Conservation (phyloP, 352 stramenopile genomes). For the Pythium insidiosum region DNA sequence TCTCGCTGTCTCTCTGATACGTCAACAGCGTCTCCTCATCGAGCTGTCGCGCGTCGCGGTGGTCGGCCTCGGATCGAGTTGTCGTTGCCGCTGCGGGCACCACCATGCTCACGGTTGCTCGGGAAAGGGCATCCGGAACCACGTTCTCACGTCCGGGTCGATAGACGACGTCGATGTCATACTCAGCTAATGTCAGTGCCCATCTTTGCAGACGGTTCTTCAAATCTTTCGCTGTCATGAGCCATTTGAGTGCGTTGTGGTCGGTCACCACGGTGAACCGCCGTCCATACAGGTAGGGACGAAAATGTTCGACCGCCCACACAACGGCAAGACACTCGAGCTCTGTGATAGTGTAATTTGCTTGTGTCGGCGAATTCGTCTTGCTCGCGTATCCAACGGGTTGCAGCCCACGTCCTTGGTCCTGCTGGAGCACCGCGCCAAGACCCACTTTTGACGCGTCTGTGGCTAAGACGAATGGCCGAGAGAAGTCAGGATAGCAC, state of each 20-base stretch:
- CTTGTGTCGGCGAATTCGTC: conserved; percentile 8
- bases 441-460: conserved; percentile 14
- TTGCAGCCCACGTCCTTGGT: conserved; percentile 4
- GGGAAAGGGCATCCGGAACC: background rate
- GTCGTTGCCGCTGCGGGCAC: too few species aligned
- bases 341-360: conserved; percentile 16
- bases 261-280: conserved; percentile 3
- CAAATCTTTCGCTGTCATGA: conserved; percentile 4
- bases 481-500: conserved; percentile 16
- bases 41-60: background rate
- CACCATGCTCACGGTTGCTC: background rate
- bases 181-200: background rate
- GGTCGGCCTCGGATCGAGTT: background rate
- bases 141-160: background rate
- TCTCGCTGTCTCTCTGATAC: background rate
- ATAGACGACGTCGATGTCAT: background rate
- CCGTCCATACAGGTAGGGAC: background rate
- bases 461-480: conserved; percentile 15
- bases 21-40: background rate
- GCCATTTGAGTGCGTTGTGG: too few species aligned
- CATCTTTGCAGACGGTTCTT: background rate
- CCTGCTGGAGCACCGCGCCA: conserved; percentile 17
- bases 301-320: background rate
- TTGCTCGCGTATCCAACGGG: conserved; percentile 14
- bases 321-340: conserved; percentile 13